Evolutionary conservation across 208 protist genomes (phyloP).

Genomic region (Leptomonas pyrrhocoris): DNA sequence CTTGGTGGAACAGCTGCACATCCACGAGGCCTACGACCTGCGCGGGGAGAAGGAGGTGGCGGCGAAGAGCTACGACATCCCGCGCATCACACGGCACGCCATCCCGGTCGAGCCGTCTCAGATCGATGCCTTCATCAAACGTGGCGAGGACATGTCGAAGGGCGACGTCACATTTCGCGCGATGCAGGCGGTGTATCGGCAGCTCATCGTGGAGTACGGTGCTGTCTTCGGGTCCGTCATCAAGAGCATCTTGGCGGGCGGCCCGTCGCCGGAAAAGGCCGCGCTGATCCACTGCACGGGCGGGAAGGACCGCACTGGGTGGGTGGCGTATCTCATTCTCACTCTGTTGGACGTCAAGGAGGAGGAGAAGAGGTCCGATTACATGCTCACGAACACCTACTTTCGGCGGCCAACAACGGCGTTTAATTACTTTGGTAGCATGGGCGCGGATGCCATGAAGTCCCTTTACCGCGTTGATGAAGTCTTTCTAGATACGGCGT

Average conservation of each 20-base stretch:
- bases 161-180: conserved; percentile 16
- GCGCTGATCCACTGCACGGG: conserved; percentile 52
- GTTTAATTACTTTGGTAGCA: conserved; percentile 13
- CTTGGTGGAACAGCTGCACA: conserved; percentile 40
- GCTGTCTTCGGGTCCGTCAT: conserved; percentile 28
- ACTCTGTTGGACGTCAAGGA: conserved; percentile 33
- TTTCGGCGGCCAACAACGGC: conserved; percentile 22
- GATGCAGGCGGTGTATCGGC: conserved; percentile 28
- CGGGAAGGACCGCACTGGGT: conserved; percentile 54
- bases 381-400: conserved; percentile 43
- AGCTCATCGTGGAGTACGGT: conserved; percentile 14
- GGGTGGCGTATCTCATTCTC: conserved; percentile 36
- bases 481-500: conserved; percentile 3
- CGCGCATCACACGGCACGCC: conserved; percentile 17
- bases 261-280: conserved; percentile 26
- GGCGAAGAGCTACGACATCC: conserved; percentile 37
- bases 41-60: conserved; percentile 26
- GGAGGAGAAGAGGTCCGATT: conserved; percentile 37
- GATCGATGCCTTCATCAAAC: conserved; percentile 9
- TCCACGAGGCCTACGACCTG: conserved; percentile 43
- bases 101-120: conserved; percentile 26
- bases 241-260: conserved; percentile 24
- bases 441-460: conserved; percentile 16
- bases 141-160: conserved; percentile 24
- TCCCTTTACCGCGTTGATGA: conserved; percentile 1